Base-by-base conservation (phyloP, 148 eudicot genomes). In the Vaccinium myrtillus region DNA sequence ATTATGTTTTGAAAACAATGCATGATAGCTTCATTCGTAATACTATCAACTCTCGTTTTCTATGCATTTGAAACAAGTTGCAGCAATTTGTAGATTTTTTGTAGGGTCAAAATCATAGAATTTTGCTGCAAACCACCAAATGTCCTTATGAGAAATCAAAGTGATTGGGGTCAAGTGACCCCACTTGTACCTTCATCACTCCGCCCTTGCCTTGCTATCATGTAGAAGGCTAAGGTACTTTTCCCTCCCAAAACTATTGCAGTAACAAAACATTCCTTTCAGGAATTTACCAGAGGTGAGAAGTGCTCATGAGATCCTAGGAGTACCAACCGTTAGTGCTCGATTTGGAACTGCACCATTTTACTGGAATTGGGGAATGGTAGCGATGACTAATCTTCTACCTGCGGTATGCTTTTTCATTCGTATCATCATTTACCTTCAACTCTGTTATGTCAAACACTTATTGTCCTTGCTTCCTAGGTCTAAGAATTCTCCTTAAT, bases 361-460 rank as follows among this genome's bases (percentile, higher is more conserved):
- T 90, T 93, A 94, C 90, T 97, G 99, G 98, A 97, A 97, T 82
- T 97, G 98, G 99, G 99, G 94, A 87, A 97, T 97, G 99, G 88
- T 50, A 77, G 93, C 92, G 10, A 89, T 97, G 94, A 88, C 93
- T 77, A 84, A 86, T 77, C 89, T 97, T 84, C 84, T 97, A 85
- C 93, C 99, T n/a, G 85, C 84, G 88, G 99, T 97, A 93, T 30
- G 89, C 49, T 53, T 63, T 70, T 50, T 19, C 69, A 74, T 84
- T 78, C 36, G 30, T 3, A 80, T 30, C 8, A 0, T 55, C 50
- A 19, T 13, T 85, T 25, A 16, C 18, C 23, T 69, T 78, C 74
- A 70, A 19, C 51, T 73, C 16, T 8, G n/a, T 43, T 78, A 6
- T 43, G 74, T 18, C 11, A 36, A 4, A 9, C 30, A 30, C 21